These are phyloP conservation scores for Cladosporium sp. DNA, from an alignment of 2,329 filamentous ascomycete species.

Conservation along the genomic window DNA sequence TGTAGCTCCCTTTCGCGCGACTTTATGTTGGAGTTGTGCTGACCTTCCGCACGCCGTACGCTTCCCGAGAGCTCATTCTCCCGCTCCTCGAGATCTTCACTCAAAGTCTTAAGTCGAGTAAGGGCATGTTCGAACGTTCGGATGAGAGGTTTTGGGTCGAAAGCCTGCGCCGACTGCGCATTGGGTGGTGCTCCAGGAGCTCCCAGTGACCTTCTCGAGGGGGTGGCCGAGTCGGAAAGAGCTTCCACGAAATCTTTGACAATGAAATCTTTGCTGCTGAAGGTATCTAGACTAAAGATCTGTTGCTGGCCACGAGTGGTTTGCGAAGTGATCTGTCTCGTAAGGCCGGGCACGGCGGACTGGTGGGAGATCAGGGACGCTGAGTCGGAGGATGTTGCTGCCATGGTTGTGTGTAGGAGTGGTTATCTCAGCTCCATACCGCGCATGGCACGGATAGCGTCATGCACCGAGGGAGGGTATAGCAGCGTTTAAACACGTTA, in stretches of 20 bases:
- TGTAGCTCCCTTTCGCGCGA: constrained; percentile 87
- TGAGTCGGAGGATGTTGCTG: constrained; percentile 42
- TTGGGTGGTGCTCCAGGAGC: constrained; percentile 50
- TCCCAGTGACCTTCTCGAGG: constrained; percentile 69
- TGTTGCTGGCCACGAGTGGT: constrained; percentile 40
- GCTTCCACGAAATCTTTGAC: constrained; percentile 97
- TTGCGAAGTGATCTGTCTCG: constrained; percentile 29
- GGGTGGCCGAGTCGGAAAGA: constrained; percentile 80
- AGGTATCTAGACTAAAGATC: constrained; percentile 77
- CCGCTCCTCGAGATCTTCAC: constrained; percentile 81
- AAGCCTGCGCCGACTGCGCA: constrained; percentile 48
- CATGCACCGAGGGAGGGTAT: background rate
- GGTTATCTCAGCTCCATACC: constrained; percentile 22
- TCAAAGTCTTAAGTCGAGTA: constrained; percentile 68
- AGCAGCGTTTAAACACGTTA: background rate
- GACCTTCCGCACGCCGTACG: constrained; percentile 85
- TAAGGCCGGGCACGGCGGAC: constrained; percentile 30
- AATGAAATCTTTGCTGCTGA: constrained; percentile 76
- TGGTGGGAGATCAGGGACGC: constrained; percentile 45
- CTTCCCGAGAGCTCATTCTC: constrained; percentile 90
- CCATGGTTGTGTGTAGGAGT: constrained; percentile 33
- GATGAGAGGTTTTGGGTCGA: constrained; percentile 96
- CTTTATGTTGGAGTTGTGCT: constrained; percentile 89
- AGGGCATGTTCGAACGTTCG: constrained; percentile 84
- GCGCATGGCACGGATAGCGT: constrained; percentile 5